phyloP scores from a whole-genome alignment of 306 rosid species.

The Astragalus membranaceus region DNA sequence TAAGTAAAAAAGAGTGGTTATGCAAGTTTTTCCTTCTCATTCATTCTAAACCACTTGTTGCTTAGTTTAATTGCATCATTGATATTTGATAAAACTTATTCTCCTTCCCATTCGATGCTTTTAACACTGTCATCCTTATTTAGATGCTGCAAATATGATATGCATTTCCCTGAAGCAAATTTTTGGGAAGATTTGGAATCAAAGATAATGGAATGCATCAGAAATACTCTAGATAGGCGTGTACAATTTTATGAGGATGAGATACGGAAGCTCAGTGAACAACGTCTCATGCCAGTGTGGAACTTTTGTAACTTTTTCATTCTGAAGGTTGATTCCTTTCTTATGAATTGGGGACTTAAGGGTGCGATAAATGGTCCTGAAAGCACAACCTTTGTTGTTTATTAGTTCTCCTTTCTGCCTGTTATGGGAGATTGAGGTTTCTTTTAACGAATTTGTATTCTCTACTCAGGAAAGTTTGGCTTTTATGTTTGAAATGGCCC shows the following conservation, averaged over 20 bases:
- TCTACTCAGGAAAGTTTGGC: slow-evolving; percentile 93
- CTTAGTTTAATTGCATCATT: background rate
- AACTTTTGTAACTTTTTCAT: slow-evolving; percentile 97
- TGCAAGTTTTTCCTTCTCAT: slow-evolving; percentile 17
- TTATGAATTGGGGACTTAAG: slow-evolving; percentile 21
- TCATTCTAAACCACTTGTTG: slow-evolving; percentile 14
- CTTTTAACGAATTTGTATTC: slow-evolving; percentile 17
- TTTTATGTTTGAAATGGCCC: slow-evolving; percentile 95
- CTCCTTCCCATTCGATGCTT: slow-evolving; percentile 20
- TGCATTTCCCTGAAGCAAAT: slow-evolving; percentile 72
- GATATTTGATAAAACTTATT: slow-evolving; percentile 3
- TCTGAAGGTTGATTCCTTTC: slow-evolving; percentile 67
- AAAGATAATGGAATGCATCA: slow-evolving; percentile 79
- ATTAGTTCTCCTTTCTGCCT: background rate
- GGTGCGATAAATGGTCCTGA: slow-evolving; percentile 19
- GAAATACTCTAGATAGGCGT: slow-evolving; percentile 95
- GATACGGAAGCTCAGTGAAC: slow-evolving; percentile 97
- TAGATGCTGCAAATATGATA: slow-evolving; percentile 94
- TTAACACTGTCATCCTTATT: slow-evolving; percentile 27
- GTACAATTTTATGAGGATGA: slow-evolving; percentile 97
- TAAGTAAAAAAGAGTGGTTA: background rate
- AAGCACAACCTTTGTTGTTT: slow-evolving; percentile 13
- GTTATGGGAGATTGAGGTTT: slow-evolving; percentile 24
- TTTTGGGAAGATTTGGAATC: slow-evolving; percentile 98
- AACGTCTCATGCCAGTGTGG: slow-evolving; percentile 96